A percentile compares a stretch with the other conserved stretches of the same genome.
Evolutionary conservation across 2,329 filamentous ascomycete genomes (phyloP).

Genomic region (Diaporthe humulicola): DNA sequence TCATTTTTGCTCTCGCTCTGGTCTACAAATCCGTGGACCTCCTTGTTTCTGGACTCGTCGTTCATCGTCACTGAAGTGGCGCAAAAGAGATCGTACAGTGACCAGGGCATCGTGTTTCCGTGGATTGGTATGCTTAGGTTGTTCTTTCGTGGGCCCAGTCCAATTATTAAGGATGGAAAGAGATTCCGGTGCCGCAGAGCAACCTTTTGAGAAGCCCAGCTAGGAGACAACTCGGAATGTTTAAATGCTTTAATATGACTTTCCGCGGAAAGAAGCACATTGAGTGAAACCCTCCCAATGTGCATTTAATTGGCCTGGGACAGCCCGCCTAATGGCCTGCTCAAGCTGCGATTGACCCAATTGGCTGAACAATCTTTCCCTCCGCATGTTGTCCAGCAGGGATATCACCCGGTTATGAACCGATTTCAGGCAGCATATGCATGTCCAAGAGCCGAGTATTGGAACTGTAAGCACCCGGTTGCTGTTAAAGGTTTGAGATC

Average conservation of each 20-base stretch:
- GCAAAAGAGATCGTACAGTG: background rate
- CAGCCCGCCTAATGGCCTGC: background rate
- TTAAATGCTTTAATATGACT: background rate
- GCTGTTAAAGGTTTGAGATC: too few species aligned
- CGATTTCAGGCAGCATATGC: conserved; percentile 12
- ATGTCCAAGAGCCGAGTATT: background rate
- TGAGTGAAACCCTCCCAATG: conserved; percentile 4
- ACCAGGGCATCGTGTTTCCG: background rate
- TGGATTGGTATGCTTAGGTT: background rate
- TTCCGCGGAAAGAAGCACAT: background rate
- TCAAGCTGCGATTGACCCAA: conserved; percentile 15
- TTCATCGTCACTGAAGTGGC: conserved; percentile 9
- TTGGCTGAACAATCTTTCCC: background rate
- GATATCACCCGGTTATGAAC: conserved; percentile 17
- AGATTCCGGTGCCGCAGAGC: background rate
- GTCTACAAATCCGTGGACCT: background rate
- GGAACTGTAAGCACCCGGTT: background rate
- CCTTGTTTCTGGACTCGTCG: conserved; percentile 11
- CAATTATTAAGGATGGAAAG: background rate
- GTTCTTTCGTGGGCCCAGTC: background rate
- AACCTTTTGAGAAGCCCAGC: background rate
- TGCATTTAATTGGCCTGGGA: background rate
- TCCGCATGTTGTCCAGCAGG: background rate
- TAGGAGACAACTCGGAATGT: background rate
- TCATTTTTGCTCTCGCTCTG: conserved; percentile 9